A percentile compares a stretch with the other conserved stretches of the same genome.
phyloP scores from a whole-genome alignment of 2,329 filamentous ascomycete genomes.

The Lachnellula arida region DNA sequence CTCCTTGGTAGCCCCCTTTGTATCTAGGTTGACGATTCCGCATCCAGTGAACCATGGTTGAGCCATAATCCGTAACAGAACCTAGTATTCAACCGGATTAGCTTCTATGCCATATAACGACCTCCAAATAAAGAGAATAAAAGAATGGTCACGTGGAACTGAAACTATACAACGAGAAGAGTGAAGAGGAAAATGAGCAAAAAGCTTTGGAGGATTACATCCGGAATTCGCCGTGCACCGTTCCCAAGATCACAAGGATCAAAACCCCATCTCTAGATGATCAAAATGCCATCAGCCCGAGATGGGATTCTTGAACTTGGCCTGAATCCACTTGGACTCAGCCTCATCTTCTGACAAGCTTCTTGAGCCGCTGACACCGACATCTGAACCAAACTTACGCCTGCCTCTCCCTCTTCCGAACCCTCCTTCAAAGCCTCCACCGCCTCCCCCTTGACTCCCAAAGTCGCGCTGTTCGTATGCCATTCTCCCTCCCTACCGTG shows the following conservation, averaged over 20 bases:
- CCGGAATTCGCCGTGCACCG: no score
- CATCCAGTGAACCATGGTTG: constrained; percentile 89
- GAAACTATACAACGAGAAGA: not conserved
- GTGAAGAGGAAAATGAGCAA: not conserved
- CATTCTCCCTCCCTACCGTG: constrained; percentile 23
- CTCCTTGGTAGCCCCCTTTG: constrained; percentile 65
- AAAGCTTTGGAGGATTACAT: not conserved
- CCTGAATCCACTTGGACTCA: not conserved
- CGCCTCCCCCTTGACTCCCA: constrained; percentile 23
- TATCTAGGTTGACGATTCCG: constrained; percentile 73
- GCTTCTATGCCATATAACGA: not conserved
- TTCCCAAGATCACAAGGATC: no score
- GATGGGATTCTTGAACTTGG: no score
- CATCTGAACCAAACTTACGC: constrained; percentile 25
- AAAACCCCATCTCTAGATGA: no score
- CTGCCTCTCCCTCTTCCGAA: constrained; percentile 29
- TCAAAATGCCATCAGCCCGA: no score
- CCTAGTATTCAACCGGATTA: constrained; percentile 44
- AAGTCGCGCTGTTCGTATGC: constrained; percentile 33
- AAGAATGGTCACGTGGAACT: not conserved
- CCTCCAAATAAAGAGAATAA: not conserved
- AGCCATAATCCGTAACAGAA: constrained; percentile 88
- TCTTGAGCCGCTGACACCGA: not conserved
- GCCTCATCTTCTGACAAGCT: not conserved
- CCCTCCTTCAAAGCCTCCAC: constrained; percentile 18